Percentiles rank a stretch among this genome's conserved stretches.
Evolutionary conservation across 2,329 filamentous ascomycete species (phyloP).

Genomic region (Talaromyces piceae): DNA sequence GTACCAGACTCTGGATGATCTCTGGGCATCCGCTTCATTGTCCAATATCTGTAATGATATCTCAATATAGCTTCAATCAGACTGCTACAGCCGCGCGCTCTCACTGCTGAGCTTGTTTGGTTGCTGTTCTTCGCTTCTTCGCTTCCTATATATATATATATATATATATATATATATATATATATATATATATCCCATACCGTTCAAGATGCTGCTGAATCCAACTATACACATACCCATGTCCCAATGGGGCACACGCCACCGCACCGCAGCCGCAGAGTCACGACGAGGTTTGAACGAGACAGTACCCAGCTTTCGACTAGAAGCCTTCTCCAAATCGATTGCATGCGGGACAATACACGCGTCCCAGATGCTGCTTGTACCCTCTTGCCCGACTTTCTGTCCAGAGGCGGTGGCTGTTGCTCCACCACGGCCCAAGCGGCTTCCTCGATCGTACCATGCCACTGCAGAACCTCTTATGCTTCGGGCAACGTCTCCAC

Average conservation of each 20-base stretch:
- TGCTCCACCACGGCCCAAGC: conserved; percentile 1
- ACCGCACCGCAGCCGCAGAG: background rate
- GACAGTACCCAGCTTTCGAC: background rate
- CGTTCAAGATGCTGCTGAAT: background rate
- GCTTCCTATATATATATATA: background rate
- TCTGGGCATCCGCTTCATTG: background rate
- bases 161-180: too few relatives aligned
- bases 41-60: background rate
- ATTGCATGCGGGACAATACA: conserved; percentile 4
- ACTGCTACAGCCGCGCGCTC: background rate
- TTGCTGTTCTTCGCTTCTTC: background rate
- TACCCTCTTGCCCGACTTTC: conserved; percentile 7
- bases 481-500: conserved; percentile 13
- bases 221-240: background rate
- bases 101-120: background rate
- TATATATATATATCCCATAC: background rate
- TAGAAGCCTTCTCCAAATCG: background rate
- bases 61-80: background rate
- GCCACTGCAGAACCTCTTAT: conserved; percentile 12
- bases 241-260: background rate
- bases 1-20: too few relatives aligned
- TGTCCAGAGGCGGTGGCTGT: conserved; percentile 2
- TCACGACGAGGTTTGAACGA: background rate
- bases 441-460: background rate
- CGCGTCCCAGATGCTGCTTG: conserved; percentile 7